A percentile compares a stretch with the other conserved stretches of the same genome.
Conservation (phyloP, 2,329 filamentous ascomycete species). For the Ascomycota sp. region DNA sequence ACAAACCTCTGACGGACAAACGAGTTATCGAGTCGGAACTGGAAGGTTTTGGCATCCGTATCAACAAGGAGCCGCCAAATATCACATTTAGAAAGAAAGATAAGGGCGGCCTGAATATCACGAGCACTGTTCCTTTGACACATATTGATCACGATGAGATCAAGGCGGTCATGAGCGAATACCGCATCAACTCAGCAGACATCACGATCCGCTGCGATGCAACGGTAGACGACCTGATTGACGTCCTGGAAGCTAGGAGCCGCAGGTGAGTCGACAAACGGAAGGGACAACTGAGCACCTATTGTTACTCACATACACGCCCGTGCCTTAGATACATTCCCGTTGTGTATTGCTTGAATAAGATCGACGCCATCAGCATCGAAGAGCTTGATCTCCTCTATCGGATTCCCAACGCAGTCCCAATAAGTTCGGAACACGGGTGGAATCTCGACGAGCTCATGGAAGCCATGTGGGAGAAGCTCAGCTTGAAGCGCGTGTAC, state of each 20-base stretch:
- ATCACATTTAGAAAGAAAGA: conserved; percentile 99
- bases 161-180: conserved; percentile 93
- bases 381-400: conserved; percentile 94
- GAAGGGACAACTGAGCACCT: no score
- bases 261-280: conserved; percentile 28
- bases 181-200: conserved; percentile 88
- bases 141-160: conserved; percentile 95
- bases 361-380: conserved; percentile 95
- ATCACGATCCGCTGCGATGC: conserved; percentile 96
- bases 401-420: conserved; percentile 88
- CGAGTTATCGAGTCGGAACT: conserved; percentile 84
- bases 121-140: conserved; percentile 76
- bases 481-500: conserved; percentile 80
- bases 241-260: conserved; percentile 83
- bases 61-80: conserved; percentile 94
- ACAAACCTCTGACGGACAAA: conserved; percentile 96
- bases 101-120: conserved; percentile 89
- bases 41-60: conserved; percentile 91
- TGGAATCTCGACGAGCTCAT: conserved; percentile 97
- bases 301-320: no score
- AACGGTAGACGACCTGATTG: conserved; percentile 91
- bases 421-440: conserved; percentile 90
- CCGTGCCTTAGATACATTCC: conserved; percentile 61
- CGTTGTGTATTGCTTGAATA: conserved; percentile 97
- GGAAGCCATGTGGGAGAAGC: conserved; percentile 97